phyloP scores from a whole-genome alignment of 2,329 filamentous ascomycete species.

The Xylaria sp. region DNA sequence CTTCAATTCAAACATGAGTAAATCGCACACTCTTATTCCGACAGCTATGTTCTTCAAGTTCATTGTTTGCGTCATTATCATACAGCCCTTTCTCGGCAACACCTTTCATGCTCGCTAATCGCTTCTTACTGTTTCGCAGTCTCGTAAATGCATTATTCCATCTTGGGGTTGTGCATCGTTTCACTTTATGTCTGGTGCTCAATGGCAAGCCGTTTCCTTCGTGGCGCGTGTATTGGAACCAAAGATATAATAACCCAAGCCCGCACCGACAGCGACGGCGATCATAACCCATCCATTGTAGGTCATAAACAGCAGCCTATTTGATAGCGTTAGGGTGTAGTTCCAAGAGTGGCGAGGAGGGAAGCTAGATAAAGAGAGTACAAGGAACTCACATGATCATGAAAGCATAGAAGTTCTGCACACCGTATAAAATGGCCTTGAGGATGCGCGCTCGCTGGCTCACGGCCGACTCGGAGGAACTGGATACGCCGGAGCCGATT shows the following conservation, averaged over 20 bases:
- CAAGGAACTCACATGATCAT: conserved; percentile 90
- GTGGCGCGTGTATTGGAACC: conserved; percentile 74
- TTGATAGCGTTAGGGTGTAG: neutral
- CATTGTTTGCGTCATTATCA: neutral
- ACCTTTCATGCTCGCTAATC: conserved; percentile 9
- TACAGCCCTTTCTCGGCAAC: conserved; percentile 2
- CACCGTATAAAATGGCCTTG: conserved; percentile 85
- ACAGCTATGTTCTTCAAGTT: neutral
- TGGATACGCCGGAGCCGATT: conserved; percentile 64
- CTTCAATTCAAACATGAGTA: neutral
- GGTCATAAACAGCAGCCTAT: conserved; percentile 98
- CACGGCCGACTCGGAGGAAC: conserved; percentile 57
- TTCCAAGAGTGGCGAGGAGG: neutral
- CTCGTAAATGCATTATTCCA: conserved; percentile 1
- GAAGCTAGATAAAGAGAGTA: neutral
- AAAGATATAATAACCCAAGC: conserved; percentile 87
- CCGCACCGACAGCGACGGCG: conserved; percentile 87
- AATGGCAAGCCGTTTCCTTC: conserved; percentile 94
- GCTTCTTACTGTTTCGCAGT: neutral
- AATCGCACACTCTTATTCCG: neutral
- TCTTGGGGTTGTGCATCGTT: neutral
- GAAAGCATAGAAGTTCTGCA: conserved; percentile 98
- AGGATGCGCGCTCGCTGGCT: conserved; percentile 78
- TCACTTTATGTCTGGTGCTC: neutral
- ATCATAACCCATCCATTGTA: conserved; percentile 99